phyloP scores from a whole-genome alignment of 2,329 filamentous ascomycete genomes.

The Aspergillus latus region DNA sequence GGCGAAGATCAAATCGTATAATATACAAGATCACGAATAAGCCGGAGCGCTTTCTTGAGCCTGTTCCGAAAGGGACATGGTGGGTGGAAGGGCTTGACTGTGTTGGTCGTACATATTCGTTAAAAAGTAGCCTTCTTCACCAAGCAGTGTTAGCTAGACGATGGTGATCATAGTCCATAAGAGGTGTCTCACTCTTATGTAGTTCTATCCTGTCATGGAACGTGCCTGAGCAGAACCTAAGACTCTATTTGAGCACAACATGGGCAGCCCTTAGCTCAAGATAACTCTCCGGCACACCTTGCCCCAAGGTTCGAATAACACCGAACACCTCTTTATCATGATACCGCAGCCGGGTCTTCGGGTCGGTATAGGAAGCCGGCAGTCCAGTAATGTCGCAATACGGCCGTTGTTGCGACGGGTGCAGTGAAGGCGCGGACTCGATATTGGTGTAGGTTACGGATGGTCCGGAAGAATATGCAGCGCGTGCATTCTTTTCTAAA shows the following conservation, averaged over 20 bases:
- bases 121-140: slow-evolving; percentile 14
- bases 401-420: slow-evolving; percentile 72
- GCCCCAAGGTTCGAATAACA: slow-evolving; percentile 75
- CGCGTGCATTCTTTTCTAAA: slow-evolving; percentile 70
- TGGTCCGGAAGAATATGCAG: slow-evolving; percentile 57
- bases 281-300: slow-evolving; percentile 82
- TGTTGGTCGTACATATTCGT: slow-evolving; percentile 72
- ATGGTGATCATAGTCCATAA: neutral
- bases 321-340: slow-evolving; percentile 90
- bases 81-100: slow-evolving; percentile 97
- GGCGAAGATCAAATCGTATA: slow-evolving; percentile 68
- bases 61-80: slow-evolving; percentile 72
- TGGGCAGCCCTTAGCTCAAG: slow-evolving; percentile 88
- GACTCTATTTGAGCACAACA: slow-evolving; percentile 74
- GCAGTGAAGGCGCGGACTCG: slow-evolving; percentile 84
- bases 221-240: neutral
- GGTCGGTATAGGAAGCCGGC: slow-evolving; percentile 87
- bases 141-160: slow-evolving; percentile 5
- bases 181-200: slow-evolving; percentile 1
- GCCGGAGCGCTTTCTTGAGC: slow-evolving; percentile 94
- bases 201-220: neutral
- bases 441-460: slow-evolving; percentile 93
- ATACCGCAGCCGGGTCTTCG: slow-evolving; percentile 90
- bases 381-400: slow-evolving; percentile 97
- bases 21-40: slow-evolving; percentile 81